Evolutionary conservation across 257 asterid genomes (phyloP), one percentile per base, ranked within the genome.

Genomic region (Datura wrightii): DNA sequence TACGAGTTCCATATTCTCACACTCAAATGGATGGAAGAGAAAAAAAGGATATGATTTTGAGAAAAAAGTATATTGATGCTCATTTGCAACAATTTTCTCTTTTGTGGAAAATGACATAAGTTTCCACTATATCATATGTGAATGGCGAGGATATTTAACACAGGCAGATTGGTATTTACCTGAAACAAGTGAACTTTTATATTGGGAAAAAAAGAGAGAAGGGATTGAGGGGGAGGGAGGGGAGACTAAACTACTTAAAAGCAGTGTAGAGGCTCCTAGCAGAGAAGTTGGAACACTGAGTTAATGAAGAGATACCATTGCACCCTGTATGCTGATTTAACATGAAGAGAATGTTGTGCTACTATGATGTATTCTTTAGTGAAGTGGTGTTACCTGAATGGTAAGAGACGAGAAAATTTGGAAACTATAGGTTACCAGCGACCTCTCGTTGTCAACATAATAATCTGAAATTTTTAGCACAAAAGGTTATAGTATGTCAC

Each of bases 351-450:
- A 76, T 3, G 44, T 7, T 6, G 14, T 76, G 41, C 44, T 76
- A 24, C 60, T 48, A 50, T 48, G 18, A 34, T 48, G 19, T 76
- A 13, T 76, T 76, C 81, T 76, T 50, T 31, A 50, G 41, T 24
- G 62, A 50, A 50, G 60, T 76, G 44, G 44, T 76, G n/a, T 76
- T 50, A 76, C 62, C 24, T 76, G 81, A 48, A 48, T 74, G 62
- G 44, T 76, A 76, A 31, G 44, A 50, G 46, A 52, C 2, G 62
- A 14, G 48, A 37, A 78, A 41, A 31, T 52, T 78, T 36, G 1
- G 2, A 50, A 50, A 50, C 5, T 31, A 9, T 71, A 42, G 79
- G 79, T 18, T 71, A 14, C 8, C 13, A 46, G 31, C n/a, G 15
- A 31, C 31, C 1, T 3, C 46, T 65, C 72, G 36, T 65, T 10